A percentile compares a stretch with the other conserved stretches of the same genome.
Evolutionary conservation across 2,329 filamentous ascomycete genomes (phyloP).

Genomic region (Aspergillus udagawae): DNA sequence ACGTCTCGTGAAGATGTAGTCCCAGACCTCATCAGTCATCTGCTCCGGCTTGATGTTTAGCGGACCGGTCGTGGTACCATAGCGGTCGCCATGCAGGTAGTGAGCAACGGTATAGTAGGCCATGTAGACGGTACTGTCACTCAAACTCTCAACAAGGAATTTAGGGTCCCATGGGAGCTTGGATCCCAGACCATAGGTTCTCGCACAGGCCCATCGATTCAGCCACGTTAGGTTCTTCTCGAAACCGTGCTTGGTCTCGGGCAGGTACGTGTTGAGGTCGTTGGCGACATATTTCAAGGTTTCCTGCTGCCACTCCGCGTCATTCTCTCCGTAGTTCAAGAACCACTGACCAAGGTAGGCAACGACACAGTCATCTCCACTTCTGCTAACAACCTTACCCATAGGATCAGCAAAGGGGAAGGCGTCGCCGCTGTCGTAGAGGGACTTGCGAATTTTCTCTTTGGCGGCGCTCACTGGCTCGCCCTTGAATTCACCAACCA

Average conservation of each 20-base stretch:
- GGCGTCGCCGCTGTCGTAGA: slow-evolving; percentile 72
- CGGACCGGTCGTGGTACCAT: slow-evolving; percentile 67
- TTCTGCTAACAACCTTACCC: slow-evolving; percentile 80
- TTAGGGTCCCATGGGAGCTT: slow-evolving; percentile 90
- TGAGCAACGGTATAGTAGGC: slow-evolving; percentile 60
- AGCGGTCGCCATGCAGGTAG: slow-evolving; percentile 76
- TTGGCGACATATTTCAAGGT: slow-evolving; percentile 70
- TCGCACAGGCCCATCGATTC: slow-evolving; percentile 90
- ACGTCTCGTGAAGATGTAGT: slow-evolving; percentile 82
- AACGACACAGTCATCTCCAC: slow-evolving; percentile 88
- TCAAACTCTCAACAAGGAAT: slow-evolving; percentile 88
- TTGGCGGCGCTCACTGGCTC: slow-evolving; percentile 83
- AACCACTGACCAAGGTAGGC: slow-evolving; percentile 97
- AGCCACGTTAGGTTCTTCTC: slow-evolving; percentile 87
- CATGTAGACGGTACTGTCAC: slow-evolving; percentile 84
- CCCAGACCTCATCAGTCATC: slow-evolving; percentile 94
- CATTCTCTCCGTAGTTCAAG: slow-evolving; percentile 88
- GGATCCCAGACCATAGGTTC: slow-evolving; percentile 87
- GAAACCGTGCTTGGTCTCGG: slow-evolving; percentile 74
- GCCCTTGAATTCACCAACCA: slow-evolving; percentile 82
- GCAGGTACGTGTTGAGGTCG: slow-evolving; percentile 73
- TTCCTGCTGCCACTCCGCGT: slow-evolving; percentile 70
- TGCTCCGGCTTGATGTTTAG: slow-evolving; percentile 73
- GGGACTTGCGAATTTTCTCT: slow-evolving; percentile 72
- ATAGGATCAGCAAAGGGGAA: slow-evolving; percentile 95